phyloP scores from a whole-genome alignment of 2,329 filamentous ascomycete species.

The Botrytis fragariae region DNA sequence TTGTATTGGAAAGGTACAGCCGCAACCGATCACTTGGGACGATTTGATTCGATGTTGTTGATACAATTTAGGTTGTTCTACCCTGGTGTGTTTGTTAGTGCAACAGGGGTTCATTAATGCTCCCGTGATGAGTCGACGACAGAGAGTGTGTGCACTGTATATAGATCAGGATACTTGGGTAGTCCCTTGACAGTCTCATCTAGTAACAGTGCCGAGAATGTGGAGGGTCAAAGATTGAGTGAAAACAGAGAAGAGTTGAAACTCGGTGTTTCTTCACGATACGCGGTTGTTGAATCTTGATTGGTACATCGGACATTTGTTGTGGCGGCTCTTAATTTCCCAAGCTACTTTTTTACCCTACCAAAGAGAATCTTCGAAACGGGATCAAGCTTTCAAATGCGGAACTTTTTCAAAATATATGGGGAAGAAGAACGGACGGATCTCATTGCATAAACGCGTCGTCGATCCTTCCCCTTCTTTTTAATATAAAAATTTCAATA shows the following conservation, averaged over 20 bases:
- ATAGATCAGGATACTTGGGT: neutral
- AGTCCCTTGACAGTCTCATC: neutral
- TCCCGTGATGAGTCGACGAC: neutral
- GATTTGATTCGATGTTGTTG: slow-evolving; percentile 12
- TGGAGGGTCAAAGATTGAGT: slow-evolving; percentile 2
- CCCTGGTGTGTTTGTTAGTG: slow-evolving; percentile 1
- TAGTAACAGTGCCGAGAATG: neutral
- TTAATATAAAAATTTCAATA: slow-evolving; percentile 1
- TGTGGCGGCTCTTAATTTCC: slow-evolving; percentile 10
- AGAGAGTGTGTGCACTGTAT: neutral
- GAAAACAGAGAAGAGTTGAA: slow-evolving; percentile 5
- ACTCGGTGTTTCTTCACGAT: neutral
- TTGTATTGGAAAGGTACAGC: neutral
- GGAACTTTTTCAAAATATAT: neutral
- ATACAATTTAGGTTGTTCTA: neutral
- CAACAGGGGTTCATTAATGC: neutral
- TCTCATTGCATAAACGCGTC: neutral
- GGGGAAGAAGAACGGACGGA: slow-evolving; percentile 1
- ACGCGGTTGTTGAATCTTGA: neutral
- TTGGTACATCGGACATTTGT: slow-evolving; percentile 14
- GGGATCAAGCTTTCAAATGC: slow-evolving; percentile 12
- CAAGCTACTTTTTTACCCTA: neutral
- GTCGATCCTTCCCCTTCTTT: slow-evolving; percentile 2
- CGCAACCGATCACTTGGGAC: neutral
- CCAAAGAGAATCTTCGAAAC: slow-evolving; percentile 4